Conservation (phyloP, 495 filamentous ascomycete genomes). For the Astrocystis sublimbata region DNA sequence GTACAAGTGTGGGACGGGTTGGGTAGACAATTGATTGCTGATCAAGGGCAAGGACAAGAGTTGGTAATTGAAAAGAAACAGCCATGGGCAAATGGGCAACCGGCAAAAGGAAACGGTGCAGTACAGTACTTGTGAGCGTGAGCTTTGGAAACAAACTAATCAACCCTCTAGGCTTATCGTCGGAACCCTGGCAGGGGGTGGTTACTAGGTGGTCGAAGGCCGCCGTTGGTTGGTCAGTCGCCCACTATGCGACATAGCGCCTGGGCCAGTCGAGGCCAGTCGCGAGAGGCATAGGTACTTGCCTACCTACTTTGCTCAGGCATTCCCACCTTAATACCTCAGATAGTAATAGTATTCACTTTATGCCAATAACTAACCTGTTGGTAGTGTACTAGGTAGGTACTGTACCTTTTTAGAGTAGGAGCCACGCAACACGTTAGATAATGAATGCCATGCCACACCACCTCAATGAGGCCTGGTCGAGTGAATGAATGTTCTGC, state of each 20-base stretch:
- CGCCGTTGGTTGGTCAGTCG: conserved; percentile 2
- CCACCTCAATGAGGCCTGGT: too few species aligned
- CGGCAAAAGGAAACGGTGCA: conserved; percentile 6
- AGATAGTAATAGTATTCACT: too few species aligned
- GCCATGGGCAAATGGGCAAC: conserved; percentile 8
- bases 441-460: too few species aligned
- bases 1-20: conserved; percentile 18
- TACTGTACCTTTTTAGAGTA: too few species aligned
- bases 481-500: too few species aligned
- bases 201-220: neutral
- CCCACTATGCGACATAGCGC: conserved; percentile 2
- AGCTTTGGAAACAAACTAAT: conserved; percentile 15
- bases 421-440: too few species aligned
- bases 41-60: conserved; percentile 16
- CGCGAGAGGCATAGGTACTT: too few species aligned
- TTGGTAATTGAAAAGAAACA: conserved; percentile 21
- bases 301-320: too few species aligned
- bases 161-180: conserved; percentile 13
- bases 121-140: conserved; percentile 10
- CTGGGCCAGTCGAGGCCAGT: conserved; percentile 3
- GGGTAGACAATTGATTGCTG: conserved; percentile 19
- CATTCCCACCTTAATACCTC: conserved; percentile 6
- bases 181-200: conserved; percentile 10
- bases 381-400: neutral
- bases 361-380: conserved; percentile 5